Conservation (phyloP, 768 basidiomycete genomes). For the Naematelia encephala region DNA sequence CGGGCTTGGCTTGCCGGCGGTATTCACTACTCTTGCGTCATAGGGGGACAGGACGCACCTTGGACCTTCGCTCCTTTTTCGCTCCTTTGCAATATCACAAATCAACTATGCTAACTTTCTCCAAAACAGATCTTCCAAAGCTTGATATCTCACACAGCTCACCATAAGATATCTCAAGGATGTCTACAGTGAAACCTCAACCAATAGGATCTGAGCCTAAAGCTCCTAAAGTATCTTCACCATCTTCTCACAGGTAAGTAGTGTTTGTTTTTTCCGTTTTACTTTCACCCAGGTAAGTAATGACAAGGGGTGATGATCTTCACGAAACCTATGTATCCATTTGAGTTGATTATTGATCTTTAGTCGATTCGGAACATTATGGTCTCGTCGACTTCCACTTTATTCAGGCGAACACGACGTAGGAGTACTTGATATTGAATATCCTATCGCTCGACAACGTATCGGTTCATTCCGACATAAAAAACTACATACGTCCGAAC, state of each 20-base stretch:
- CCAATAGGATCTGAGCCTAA: background rate
- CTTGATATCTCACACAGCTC: too few species aligned
- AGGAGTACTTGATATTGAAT: background rate
- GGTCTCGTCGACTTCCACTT: background rate
- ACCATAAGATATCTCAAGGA: background rate
- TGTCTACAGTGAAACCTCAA: background rate
- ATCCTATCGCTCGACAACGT: slow-evolving; percentile 11
- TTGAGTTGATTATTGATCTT: background rate
- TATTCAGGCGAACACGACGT: background rate
- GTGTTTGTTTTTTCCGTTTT: too few species aligned
- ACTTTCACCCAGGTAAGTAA: too few species aligned
- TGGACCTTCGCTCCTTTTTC: too few species aligned
- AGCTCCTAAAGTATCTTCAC: background rate
- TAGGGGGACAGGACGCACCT: too few species aligned
- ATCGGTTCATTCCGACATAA: slow-evolving; percentile 14
- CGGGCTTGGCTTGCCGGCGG: too few species aligned
- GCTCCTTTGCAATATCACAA: too few species aligned
- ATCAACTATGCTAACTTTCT: too few species aligned
- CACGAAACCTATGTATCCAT: too few species aligned
- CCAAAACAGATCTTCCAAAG: too few species aligned
- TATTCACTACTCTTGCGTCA: too few species aligned
- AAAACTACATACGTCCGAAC: background rate
- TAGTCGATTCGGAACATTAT: background rate
- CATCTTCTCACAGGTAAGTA: background rate
- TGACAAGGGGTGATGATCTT: too few species aligned